These are phyloP conservation scores for Podaxis mareebaensis DNA, from an alignment of 768 basidiomycete genomes.

Conservation along the genomic window DNA sequence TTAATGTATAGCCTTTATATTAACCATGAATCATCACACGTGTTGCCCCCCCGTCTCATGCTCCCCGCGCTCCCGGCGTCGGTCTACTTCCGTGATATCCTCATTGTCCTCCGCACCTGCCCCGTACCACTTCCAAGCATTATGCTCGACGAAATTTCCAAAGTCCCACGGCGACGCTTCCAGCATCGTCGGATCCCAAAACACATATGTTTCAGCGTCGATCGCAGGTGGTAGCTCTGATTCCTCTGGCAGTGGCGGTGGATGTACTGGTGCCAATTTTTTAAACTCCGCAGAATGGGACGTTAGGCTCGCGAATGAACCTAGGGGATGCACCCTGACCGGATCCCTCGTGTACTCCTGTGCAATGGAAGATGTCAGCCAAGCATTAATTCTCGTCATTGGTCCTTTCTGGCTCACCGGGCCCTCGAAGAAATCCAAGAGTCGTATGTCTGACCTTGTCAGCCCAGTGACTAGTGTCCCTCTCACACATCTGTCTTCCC, in stretches of 20 bases:
- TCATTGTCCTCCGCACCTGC: constrained; percentile 30
- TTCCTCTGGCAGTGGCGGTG: constrained; percentile 40
- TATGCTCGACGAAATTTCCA: constrained; percentile 74
- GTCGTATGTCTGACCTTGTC: constrained; percentile 57
- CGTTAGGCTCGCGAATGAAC: constrained; percentile 35
- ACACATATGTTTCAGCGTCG: constrained; percentile 76
- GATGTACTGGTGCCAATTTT: constrained; percentile 39
- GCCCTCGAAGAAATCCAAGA: constrained; percentile 84
- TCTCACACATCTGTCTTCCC: constrained; percentile 69
- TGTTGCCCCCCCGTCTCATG: not conserved
- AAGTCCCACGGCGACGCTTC: constrained; percentile 75
- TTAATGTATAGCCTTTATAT: not conserved
- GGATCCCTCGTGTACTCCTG: constrained; percentile 72
- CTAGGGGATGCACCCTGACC: constrained; percentile 60
- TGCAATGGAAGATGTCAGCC: constrained; percentile 1
- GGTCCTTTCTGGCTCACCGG: constrained; percentile 41
- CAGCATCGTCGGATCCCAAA: constrained; percentile 46
- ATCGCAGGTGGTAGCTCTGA: constrained; percentile 35
- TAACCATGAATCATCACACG: not conserved
- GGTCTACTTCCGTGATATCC: constrained; percentile 52
- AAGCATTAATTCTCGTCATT: not conserved
- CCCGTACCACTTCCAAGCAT: constrained; percentile 79
- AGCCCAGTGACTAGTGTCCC: constrained; percentile 82
- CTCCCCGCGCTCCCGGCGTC: constrained; percentile 50
- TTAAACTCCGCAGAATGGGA: constrained; percentile 24